Evolutionary conservation across 345 rosid species (phyloP).

Genomic region (Syzygium jambos): DNA sequence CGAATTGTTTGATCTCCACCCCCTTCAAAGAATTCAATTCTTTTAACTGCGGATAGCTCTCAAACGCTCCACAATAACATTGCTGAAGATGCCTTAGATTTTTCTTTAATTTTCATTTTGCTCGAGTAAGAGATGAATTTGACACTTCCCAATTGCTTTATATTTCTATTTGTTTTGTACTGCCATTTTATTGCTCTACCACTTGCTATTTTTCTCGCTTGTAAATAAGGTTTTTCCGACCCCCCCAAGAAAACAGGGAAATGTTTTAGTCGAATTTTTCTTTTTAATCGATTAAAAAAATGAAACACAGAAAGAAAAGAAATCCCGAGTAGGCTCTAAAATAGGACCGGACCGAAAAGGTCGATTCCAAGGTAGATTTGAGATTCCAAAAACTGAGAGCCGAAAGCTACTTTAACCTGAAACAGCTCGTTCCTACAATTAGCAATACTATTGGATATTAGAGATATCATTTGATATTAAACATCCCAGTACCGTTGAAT

Average conservation of each 20-base stretch:
- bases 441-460: background rate
- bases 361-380: background rate
- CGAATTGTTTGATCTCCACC: background rate
- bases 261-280: background rate
- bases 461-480: background rate
- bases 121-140: background rate
- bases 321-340: background rate
- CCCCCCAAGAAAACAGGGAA: background rate
- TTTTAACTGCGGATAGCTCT: background rate
- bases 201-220: background rate
- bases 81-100: background rate
- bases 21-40: background rate
- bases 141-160: background rate
- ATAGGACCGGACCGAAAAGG: accelerated
- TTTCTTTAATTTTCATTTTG: background rate
- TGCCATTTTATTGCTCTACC: background rate
- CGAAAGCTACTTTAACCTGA: background rate
- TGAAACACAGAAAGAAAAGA: too few species aligned
- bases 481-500: background rate
- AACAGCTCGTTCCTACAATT: background rate
- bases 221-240: background rate
- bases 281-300: background rate
- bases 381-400: background rate
- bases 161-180: background rate
- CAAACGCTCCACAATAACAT: background rate